These are phyloP conservation scores for Skeletonema grethae DNA, from an alignment of 108 stramenopile species.

Conservation along the genomic window DNA sequence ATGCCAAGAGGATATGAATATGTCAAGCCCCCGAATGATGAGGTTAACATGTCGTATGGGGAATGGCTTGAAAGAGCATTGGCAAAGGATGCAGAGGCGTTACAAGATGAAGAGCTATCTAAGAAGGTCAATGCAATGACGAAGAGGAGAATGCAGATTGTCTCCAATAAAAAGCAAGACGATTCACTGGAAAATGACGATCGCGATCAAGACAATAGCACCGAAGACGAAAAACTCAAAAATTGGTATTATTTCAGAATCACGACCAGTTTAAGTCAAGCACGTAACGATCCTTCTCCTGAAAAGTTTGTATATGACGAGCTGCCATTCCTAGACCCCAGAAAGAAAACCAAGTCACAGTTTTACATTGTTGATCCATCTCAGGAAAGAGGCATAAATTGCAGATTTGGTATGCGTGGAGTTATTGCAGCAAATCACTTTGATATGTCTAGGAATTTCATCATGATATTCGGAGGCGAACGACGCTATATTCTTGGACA, in stretches of 20 bases:
- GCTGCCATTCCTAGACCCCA: slow-evolving; percentile 56
- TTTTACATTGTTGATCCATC: slow-evolving; percentile 76
- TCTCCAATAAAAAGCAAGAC: slow-evolving; percentile 5
- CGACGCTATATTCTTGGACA: slow-evolving; percentile 73
- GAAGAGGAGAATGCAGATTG: slow-evolving; percentile 25
- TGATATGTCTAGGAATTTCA: slow-evolving; percentile 81
- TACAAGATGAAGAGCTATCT: slow-evolving; percentile 23
- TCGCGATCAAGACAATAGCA: slow-evolving; percentile 22
- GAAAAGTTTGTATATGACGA: slow-evolving; percentile 55
- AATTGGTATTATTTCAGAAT: slow-evolving; percentile 77
- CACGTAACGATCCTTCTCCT: slow-evolving; percentile 7
- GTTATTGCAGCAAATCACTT: slow-evolving; percentile 80
- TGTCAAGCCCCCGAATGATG: slow-evolving; percentile 57
- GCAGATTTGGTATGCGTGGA: slow-evolving; percentile 85
- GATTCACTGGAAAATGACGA: slow-evolving; percentile 11
- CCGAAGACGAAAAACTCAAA: slow-evolving; percentile 35
- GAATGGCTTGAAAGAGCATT: slow-evolving; percentile 74
- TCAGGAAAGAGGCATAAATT: slow-evolving; percentile 80
- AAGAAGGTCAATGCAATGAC: slow-evolving; percentile 17
- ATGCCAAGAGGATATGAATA: slow-evolving; percentile 13
- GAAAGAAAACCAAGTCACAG: slow-evolving; percentile 31
- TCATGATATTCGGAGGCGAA: slow-evolving; percentile 64
- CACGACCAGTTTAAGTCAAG: slow-evolving; percentile 29
- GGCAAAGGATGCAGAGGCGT: slow-evolving; percentile 29
- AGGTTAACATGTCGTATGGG: slow-evolving; percentile 51